A percentile compares a stretch with the other conserved stretches of the same genome.
phyloP scores from a whole-genome alignment of 768 basidiomycete genomes.

The Hygrophorus pudorinus region DNA sequence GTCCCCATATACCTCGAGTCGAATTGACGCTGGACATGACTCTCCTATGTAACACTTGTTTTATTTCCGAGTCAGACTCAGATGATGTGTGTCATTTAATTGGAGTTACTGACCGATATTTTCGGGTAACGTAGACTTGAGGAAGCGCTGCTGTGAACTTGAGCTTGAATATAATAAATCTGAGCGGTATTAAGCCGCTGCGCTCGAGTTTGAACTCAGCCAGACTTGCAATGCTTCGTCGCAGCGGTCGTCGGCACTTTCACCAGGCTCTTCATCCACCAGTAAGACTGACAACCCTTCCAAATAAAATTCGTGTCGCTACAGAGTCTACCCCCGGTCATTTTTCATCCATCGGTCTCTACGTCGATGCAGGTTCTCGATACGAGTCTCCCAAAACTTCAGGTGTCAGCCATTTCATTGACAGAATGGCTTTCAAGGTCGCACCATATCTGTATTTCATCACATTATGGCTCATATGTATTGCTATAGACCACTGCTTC shows the following conservation, averaged over 20 bases:
- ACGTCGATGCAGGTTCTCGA: slow-evolving; percentile 87
- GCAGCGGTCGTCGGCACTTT: slow-evolving; percentile 1
- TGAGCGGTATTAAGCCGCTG: no score
- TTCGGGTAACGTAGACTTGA: no score
- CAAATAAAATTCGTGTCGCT: slow-evolving; percentile 87
- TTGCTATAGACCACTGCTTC: slow-evolving; percentile 56
- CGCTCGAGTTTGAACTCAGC: no score
- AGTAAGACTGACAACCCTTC: slow-evolving; percentile 69
- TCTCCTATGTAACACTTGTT: no score
- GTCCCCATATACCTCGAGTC: slow-evolving; percentile 41
- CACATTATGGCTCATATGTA: background rate
- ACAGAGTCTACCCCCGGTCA: slow-evolving; percentile 88
- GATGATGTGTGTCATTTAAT: no score
- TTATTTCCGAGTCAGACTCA: no score
- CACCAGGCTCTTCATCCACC: slow-evolving; percentile 9
- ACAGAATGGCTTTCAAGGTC: slow-evolving; percentile 97
- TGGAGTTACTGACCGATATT: no score
- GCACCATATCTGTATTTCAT: slow-evolving; percentile 5
- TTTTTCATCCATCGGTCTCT: slow-evolving; percentile 89
- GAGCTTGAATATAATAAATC: no score
- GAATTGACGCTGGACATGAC: no score
- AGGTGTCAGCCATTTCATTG: slow-evolving; percentile 87
- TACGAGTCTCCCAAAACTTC: slow-evolving; percentile 68
- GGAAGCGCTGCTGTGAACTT: no score
- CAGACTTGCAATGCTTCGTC: no score